Evolutionary conservation across 192 early-diverging fungal genomes (phyloP), one percentile per base, ranked within the genome.

Genomic region (Coemansia sp.): DNA sequence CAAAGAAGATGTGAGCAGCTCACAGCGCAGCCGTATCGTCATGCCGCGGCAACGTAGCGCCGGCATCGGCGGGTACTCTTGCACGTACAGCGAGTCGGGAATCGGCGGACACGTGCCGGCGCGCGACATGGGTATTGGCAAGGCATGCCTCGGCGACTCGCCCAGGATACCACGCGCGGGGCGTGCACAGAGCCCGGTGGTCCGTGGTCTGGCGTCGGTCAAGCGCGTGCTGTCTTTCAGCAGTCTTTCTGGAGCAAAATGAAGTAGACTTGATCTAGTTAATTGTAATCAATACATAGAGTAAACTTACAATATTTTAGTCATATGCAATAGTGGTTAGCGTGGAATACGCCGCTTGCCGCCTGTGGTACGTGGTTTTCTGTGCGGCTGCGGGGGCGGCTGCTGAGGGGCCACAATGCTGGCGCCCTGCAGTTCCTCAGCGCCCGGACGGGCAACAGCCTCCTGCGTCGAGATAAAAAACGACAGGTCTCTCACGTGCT

Each of bases 401-500:
- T 46, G 33, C 14, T 41, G 44, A 9, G 47, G 33, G 56, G 44
- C 56, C 15, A 58, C 45, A 13, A 58, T 33, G 13, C 41, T 33
- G n/a, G 56, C 56, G 34, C 56, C 56, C 45, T 58, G 44, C 33
- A 58, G 27, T 34, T 46, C 43, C 34, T 30, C 17, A 3, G 15
- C 44, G 17, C 21, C 47, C 1, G 58, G 43, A 17, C 23, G 19
- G 1, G 48, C 49, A 18, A 74, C 50, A 2, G 50, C 24, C 53
- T 89, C 70, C 55, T 88, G 85, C 14, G 89, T 87, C 18, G 92
- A 85, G 27, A 98, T 66, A 63, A 87, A 95, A 54, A 91, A 87
- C 86, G 93, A 90, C 64, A 98, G 68, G 63, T 98, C 94, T n/a
- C 86, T 70, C 6, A 97, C 83, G 80, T 96, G 91, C 41, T 95